Evolutionary conservation across 768 basidiomycete species (phyloP).

Genomic region (Collybia sordida): DNA sequence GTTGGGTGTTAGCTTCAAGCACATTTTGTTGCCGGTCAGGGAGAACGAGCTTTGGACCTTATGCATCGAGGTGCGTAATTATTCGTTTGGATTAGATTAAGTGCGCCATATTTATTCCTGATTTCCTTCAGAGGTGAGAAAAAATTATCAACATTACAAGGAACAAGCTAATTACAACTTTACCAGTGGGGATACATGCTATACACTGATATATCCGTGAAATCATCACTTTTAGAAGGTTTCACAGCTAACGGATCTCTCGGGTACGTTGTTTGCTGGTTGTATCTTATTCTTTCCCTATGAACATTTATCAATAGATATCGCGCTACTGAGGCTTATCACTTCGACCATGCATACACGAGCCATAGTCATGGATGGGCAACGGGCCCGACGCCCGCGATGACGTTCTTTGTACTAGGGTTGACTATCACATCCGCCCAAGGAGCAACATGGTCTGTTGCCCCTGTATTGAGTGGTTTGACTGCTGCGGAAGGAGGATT

Average conservation of each 20-base stretch:
- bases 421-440: slow-evolving; percentile 38
- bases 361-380: slow-evolving; percentile 51
- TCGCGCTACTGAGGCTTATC: slow-evolving; percentile 42
- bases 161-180: neutral
- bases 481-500: slow-evolving; percentile 44
- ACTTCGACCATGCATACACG: slow-evolving; percentile 45
- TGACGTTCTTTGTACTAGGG: slow-evolving; percentile 47
- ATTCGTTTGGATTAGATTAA: neutral
- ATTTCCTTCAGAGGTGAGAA: slow-evolving; percentile 10
- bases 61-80: slow-evolving; percentile 28
- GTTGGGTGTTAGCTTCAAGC: slow-evolving; percentile 40
- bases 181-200: slow-evolving; percentile 51
- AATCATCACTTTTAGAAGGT: slow-evolving; percentile 44
- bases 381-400: slow-evolving; percentile 47
- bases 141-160: neutral
- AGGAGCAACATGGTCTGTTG: slow-evolving; percentile 42
- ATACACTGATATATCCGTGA: slow-evolving; percentile 40
- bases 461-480: slow-evolving; percentile 42
- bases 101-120: neutral
- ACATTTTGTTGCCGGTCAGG: slow-evolving; percentile 46
- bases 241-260: slow-evolving; percentile 48
- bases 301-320: slow-evolving; percentile 26
- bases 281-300: neutral
- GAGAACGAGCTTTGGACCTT: slow-evolving; percentile 45
- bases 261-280: slow-evolving; percentile 24